A percentile compares a stretch with the other conserved stretches of the same genome.
phyloP scores from a whole-genome alignment of 768 basidiomycete genomes.

The Xanthoconium purpureum region DNA sequence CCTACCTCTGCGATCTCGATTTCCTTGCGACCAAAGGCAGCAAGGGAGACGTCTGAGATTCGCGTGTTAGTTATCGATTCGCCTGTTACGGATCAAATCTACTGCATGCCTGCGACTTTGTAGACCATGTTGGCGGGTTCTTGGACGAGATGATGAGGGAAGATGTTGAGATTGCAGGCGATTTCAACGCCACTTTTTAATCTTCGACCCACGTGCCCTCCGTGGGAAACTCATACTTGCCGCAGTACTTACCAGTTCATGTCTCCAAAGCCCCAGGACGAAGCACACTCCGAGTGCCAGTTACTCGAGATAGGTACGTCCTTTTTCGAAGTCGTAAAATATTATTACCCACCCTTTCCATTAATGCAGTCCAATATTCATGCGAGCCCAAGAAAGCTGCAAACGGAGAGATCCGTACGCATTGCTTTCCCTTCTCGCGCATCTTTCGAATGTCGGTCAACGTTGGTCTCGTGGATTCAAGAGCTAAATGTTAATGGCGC shows the following conservation, averaged over 20 bases:
- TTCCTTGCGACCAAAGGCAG: slow-evolving; percentile 99
- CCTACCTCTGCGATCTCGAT: slow-evolving; percentile 96
- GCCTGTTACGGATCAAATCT: neutral
- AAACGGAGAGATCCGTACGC: slow-evolving; percentile 32
- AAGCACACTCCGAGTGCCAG: slow-evolving; percentile 41
- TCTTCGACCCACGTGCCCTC: slow-evolving; percentile 25
- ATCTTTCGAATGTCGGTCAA: slow-evolving; percentile 65
- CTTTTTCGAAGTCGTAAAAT: neutral
- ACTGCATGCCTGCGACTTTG: slow-evolving; percentile 79
- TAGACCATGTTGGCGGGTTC: slow-evolving; percentile 55
- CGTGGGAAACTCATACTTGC: slow-evolving; percentile 24
- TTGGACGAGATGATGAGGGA: slow-evolving; percentile 22
- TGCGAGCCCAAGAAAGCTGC: slow-evolving; percentile 45
- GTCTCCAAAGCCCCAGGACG: slow-evolving; percentile 1
- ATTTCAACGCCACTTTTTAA: slow-evolving; percentile 31
- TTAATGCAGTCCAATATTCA: slow-evolving; percentile 51
- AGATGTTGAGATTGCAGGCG: slow-evolving; percentile 20
- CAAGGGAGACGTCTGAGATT: slow-evolving; percentile 81
- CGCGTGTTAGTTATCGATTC: neutral
- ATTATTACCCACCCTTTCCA: slow-evolving; percentile 1
- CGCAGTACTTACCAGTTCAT: neutral
- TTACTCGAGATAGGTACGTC: slow-evolving; percentile 56
- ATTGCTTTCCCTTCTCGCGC: slow-evolving; percentile 73
- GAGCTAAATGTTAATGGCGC: slow-evolving; percentile 4
- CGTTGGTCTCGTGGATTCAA: neutral